Evolutionary conservation across 768 basidiomycete genomes (phyloP), one percentile per base, ranked within the genome.

Genomic region (Boletus speciosus): DNA sequence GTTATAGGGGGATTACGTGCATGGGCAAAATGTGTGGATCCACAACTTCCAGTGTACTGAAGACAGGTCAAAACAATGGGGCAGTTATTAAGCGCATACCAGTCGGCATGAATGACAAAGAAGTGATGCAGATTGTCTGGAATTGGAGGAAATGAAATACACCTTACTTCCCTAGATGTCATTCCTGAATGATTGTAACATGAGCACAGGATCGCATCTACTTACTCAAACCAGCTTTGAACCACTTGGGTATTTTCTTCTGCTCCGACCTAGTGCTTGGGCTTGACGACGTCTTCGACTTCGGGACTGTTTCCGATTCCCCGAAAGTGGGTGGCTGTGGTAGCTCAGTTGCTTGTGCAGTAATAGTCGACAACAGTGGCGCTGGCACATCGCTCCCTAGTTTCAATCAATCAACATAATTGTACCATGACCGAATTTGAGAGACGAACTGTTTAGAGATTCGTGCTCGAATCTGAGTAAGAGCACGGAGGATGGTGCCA

Each of bases 401-500:
- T 38, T 34, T 47, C 35, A 11, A 37, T 62, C 32, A 56, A 23
- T 62, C 32, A 56, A 23, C 27, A 49, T 16, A 3, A 44, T 16
- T 0, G 12, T 31, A 35, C 21, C 15, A 21, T 14, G 15, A 11
- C 43, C 7, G n/a, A 21, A 10, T 23, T 31, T 37, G 31, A 38
- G 32, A 47, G 39, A 57, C 51, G 43, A 56, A 89, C 90, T 77
- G 61, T 93, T 93, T 47, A 91, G 67, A 5, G 74, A 66, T 6
- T 85, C 83, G 49, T 91, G 85, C 55, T 84, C 80, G 64, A 94
- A 95, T 51, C 83, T 78, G 54, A 95, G 73, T 41, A 89, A 72
- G 10, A 96, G 79, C 15, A 93, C 71, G 9, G 90, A 88, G 2
- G 90, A 86, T 1, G 93, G 93, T 1, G 92, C 83, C 23, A 96